Base-by-base conservation (phyloP, 129 eudicot species). In the Tagetes erecta region DNA sequence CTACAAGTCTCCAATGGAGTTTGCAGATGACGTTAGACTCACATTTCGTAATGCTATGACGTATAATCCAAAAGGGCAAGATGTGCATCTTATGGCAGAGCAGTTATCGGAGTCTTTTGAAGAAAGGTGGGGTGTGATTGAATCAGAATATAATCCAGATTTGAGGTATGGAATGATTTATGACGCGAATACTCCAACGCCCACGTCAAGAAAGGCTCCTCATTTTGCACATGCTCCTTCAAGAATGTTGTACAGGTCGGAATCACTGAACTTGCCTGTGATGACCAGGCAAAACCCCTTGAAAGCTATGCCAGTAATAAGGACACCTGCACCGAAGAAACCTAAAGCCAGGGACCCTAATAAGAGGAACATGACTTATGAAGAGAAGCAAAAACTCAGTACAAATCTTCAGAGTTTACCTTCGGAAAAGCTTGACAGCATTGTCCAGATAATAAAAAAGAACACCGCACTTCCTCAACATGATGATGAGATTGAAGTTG, bases 401-500 rank as follows among this genome's bases (percentile, higher is more conserved):
- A 83, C 86, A 12, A 84, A 92, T 74, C 98, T 92, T 53, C 95
- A 92, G 82, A 85, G 78, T 72, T 78, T 92, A 38, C 98, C 98
- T 44, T 31, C 86, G 1, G 96, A 92, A 56, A 92, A 92, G 87
- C 90, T 92, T 37, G 96, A 89, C 74, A 82, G 78, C 50, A 86
- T 92, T 75, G 87, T 92, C 47, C 92, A 86, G 78, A 92, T 92
- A 63, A 92, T 92, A 46, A 87, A 87, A 70, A 92, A 81, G 92
- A 83, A 79, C 65, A 57, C 96, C 10, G 74, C 91, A 1, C 79
- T 89, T 49, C 77, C 84, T 42, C 96, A 92, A 75, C 81, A 86
- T 68, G 90, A 90, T 58, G 98, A 90, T 78, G 98, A 92, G 83
- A 86, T 92, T 78, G 98, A 92, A 79, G 95, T 92, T 57, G 98